Conservation (phyloP, 2,329 filamentous ascomycete species). For the Cucurbitaria berberidis region DNA sequence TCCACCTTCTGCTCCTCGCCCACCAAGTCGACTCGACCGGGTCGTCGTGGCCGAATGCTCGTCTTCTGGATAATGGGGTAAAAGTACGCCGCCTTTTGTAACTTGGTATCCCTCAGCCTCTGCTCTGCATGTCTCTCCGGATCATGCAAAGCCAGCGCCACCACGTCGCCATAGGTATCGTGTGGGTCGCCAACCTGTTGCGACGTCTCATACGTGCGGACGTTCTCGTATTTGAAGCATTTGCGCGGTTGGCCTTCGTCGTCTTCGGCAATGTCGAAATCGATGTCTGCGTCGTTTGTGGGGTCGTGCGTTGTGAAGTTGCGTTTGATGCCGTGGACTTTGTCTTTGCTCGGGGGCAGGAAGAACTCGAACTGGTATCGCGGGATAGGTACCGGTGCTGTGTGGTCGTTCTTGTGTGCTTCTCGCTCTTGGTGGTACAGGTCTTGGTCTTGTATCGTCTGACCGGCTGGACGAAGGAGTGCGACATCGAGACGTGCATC, state of each 20-base stretch:
- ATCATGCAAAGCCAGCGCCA: constrained; percentile 66
- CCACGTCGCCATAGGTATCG: constrained; percentile 60
- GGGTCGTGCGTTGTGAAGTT: constrained; percentile 62
- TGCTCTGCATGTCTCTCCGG: constrained; percentile 50
- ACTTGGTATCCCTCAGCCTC: constrained; percentile 39
- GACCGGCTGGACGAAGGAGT: constrained; percentile 61
- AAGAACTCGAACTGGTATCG: constrained; percentile 67
- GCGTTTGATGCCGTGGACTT: constrained; percentile 59
- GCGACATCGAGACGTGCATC: constrained; percentile 66
- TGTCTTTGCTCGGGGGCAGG: constrained; percentile 57
- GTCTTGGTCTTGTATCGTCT: constrained; percentile 59
- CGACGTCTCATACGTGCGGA: constrained; percentile 67
- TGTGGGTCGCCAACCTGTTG: constrained; percentile 59
- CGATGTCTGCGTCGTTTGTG: constrained; percentile 53
- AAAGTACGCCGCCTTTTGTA: constrained; percentile 65
- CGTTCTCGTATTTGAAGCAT: constrained; percentile 62
- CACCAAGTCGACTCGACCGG: constrained; percentile 46
- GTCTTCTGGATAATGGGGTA: constrained; percentile 66
- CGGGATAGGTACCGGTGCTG: constrained; percentile 58
- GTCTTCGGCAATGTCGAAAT: constrained; percentile 43
- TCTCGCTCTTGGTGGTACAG: constrained; percentile 56
- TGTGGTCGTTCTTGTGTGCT: constrained; percentile 54
- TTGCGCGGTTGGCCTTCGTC: constrained; percentile 57
- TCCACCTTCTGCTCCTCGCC: constrained; percentile 57
- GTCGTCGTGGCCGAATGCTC: constrained; percentile 57